phyloP scores from a whole-genome alignment of 129 eudicot genomes.

The Flaveria linearis region DNA sequence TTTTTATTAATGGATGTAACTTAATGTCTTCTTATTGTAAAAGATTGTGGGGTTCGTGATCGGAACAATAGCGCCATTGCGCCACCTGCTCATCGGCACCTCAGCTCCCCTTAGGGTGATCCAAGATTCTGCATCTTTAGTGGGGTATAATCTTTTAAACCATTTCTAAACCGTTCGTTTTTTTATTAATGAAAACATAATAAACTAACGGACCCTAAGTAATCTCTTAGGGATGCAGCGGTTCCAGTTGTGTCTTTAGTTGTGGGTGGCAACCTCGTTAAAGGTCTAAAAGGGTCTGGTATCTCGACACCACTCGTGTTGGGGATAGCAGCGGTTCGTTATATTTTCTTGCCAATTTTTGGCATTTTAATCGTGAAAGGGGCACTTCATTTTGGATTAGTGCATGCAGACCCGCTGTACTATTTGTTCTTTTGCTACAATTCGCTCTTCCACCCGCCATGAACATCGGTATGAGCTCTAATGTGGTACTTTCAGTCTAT shows the following conservation, averaged over 20 bases:
- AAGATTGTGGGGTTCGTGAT: constrained; percentile 58
- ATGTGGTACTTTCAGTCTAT: background rate
- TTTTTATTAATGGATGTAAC: too few relatives aligned
- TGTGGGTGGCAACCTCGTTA: constrained; percentile 78
- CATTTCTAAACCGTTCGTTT: background rate
- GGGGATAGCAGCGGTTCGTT: constrained; percentile 60
- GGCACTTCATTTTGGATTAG: constrained; percentile 51
- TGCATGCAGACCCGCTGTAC: constrained; percentile 57
- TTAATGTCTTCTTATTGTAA: background rate
- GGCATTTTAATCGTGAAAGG: constrained; percentile 64
- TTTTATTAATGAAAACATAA: background rate
- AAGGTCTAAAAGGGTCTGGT: constrained; percentile 62
- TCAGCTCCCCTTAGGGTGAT: constrained; percentile 60
- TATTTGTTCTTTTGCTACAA: constrained; percentile 75
- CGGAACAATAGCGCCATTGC: constrained; percentile 49
- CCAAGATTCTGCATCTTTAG: constrained; percentile 45
- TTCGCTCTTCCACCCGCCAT: constrained; percentile 88
- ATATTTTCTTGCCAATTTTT: constrained; percentile 52
- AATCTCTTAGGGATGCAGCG: constrained; percentile 65
- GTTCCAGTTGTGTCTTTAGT: constrained; percentile 64
- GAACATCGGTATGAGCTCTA: constrained; percentile 55
- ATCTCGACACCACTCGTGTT: constrained; percentile 42
- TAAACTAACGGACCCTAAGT: background rate
- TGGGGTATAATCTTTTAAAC: constrained; percentile 47
- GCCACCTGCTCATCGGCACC: constrained; percentile 46